Conservation (phyloP, 1,139 yeast species). For the Yamadazyma epiphylla region DNA sequence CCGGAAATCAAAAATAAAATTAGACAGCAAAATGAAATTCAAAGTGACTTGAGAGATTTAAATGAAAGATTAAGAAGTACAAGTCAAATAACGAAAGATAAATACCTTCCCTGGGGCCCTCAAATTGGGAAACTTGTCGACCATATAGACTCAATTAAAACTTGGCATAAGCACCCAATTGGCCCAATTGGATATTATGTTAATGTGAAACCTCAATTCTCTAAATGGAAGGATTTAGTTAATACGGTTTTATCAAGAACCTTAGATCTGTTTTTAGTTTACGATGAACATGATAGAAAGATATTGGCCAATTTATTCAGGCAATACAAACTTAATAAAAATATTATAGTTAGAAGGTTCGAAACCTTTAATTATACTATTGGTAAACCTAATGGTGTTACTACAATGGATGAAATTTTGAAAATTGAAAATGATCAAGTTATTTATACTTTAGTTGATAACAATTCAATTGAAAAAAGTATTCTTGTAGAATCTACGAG, state of each 20-base stretch:
- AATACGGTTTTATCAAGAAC: constrained; percentile 48
- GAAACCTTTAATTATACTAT: constrained; percentile 52
- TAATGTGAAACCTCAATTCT: constrained; percentile 50
- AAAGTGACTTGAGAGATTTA: constrained; percentile 12
- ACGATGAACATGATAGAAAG: constrained; percentile 57
- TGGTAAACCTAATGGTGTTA: constrained; percentile 22
- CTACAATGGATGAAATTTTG: constrained; percentile 59
- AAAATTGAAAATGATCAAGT: constrained; percentile 52
- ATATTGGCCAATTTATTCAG: constrained; percentile 43
- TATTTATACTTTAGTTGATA: constrained; percentile 63
- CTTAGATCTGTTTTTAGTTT: constrained; percentile 65
- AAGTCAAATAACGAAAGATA: constrained; percentile 11
- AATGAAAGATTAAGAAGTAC: constrained; percentile 15
- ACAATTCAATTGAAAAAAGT: constrained; percentile 54
- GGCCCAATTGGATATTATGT: constrained; percentile 81
- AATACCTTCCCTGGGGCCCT: constrained; percentile 46
- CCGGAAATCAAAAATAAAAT: constrained; percentile 5
- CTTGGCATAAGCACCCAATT: constrained; percentile 54
- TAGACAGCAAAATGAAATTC: constrained; percentile 6
- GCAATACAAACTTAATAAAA: constrained; percentile 19
- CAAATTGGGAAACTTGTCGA: constrained; percentile 37
- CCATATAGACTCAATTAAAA: constrained; percentile 31
- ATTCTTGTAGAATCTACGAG: constrained; percentile 49
- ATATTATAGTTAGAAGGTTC: constrained; percentile 51
- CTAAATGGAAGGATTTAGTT: constrained; percentile 60